Conservation (phyloP, 148 eudicot genomes). For the Arctostaphylos glauca region DNA sequence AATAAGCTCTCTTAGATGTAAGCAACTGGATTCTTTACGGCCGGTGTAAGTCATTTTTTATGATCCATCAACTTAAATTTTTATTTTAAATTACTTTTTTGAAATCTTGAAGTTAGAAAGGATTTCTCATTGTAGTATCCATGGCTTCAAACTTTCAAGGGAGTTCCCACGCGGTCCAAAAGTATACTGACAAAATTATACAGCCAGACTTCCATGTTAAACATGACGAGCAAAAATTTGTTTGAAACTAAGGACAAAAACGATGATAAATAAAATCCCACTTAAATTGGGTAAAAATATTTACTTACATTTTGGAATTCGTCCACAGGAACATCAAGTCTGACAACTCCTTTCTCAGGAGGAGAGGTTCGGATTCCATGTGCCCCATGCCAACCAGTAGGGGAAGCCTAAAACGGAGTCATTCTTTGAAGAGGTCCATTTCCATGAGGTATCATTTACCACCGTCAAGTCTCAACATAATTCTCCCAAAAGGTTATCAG, state of each 20-base stretch:
- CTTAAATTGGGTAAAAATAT: neutral
- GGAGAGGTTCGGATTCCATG: constrained; percentile 34
- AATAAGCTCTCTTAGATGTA: too few relatives aligned
- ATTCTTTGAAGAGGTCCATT: constrained; percentile 36
- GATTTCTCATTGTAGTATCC: too few relatives aligned
- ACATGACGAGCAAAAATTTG: neutral
- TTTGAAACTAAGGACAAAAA: neutral
- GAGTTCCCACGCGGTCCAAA: constrained; percentile 55
- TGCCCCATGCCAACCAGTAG: constrained; percentile 36
- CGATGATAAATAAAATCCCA: neutral
- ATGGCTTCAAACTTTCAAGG: constrained; percentile 49
- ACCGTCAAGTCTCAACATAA: too few relatives aligned
- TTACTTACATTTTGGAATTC: constrained; percentile 46
- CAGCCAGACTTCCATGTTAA: constrained; percentile 29
- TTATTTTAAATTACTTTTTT: too few relatives aligned
- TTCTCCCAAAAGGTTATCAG: too few relatives aligned
- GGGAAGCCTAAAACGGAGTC: too few relatives aligned
- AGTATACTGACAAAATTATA: constrained; percentile 56
- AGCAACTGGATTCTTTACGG: too few relatives aligned
- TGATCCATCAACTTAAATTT: too few relatives aligned
- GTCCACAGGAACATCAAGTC: constrained; percentile 54
- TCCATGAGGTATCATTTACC: too few relatives aligned
- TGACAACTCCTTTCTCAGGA: constrained; percentile 40
- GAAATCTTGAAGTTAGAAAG: too few relatives aligned
- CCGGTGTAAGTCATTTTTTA: too few relatives aligned